Percentiles rank a stretch among this genome's conserved stretches.
phyloP scores from a whole-genome alignment of 1,284 basidiomycete genomes.

The Omphalotus olearius region DNA sequence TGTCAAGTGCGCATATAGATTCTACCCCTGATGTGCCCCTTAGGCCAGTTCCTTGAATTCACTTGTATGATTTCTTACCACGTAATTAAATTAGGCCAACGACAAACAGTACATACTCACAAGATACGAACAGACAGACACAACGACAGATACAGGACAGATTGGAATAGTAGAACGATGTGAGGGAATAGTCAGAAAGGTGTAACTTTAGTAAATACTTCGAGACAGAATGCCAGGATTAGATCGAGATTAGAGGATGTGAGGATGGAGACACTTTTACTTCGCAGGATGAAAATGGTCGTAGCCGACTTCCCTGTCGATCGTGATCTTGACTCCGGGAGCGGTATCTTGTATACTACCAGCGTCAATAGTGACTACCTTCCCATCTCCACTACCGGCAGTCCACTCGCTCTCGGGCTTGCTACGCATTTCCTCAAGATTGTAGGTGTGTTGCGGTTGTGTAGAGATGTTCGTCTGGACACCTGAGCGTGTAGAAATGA shows the following conservation, averaged over 20 bases:
- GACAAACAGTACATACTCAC: too few relatives aligned
- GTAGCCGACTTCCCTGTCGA: conserved; percentile 51
- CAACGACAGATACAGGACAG: too few relatives aligned
- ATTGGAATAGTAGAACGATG: too few relatives aligned
- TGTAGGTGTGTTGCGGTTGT: conserved; percentile 47
- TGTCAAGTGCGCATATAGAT: background rate
- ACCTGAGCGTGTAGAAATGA: conserved; percentile 44
- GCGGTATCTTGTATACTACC: conserved; percentile 19
- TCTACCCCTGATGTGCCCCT: too few relatives aligned
- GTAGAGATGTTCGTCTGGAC: conserved; percentile 30
- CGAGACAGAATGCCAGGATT: too few relatives aligned
- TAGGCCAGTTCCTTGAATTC: too few relatives aligned
- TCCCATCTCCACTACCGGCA: conserved; percentile 41
- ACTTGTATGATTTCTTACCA: too few relatives aligned
- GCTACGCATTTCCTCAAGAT: conserved; percentile 57
- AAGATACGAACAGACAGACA: too few relatives aligned
- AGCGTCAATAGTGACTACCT: conserved; percentile 39
- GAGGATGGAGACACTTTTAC: conserved; percentile 9
- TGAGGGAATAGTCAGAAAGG: background rate
- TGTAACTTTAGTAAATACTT: background rate
- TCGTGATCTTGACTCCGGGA: conserved; percentile 50
- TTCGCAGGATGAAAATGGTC: conserved; percentile 28
- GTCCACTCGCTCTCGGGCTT: conserved; percentile 46
- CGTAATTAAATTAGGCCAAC: too few relatives aligned
- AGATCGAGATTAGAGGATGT: too few relatives aligned